phyloP scores from a whole-genome alignment of 306 rosid species.

The Inga laurina region DNA sequence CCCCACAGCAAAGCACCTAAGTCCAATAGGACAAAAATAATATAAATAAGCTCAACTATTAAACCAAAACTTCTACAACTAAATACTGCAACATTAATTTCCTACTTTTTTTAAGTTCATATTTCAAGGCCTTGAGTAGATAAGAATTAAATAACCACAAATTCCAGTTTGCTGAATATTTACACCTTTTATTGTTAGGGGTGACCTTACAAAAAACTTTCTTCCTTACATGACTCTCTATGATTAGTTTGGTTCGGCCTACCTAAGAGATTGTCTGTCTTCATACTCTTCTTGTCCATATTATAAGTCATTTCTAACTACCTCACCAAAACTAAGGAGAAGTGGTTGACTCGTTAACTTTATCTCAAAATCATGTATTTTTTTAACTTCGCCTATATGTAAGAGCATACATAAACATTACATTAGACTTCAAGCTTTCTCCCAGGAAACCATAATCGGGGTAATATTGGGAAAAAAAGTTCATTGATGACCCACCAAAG shows the following conservation, averaged over 20 bases:
- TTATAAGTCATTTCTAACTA: no score
- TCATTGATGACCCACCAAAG: background rate
- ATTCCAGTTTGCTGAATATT: slow-evolving; percentile 6
- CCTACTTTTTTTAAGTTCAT: slow-evolving; percentile 14
- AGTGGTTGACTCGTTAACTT: no score
- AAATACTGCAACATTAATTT: slow-evolving; percentile 5
- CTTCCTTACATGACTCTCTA: background rate
- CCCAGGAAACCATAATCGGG: no score
- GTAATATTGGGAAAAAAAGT: no score
- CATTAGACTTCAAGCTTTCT: no score
- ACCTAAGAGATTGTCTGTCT: background rate
- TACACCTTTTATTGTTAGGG: background rate
- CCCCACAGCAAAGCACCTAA: slow-evolving; percentile 85
- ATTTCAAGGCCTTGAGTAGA: slow-evolving; percentile 12
- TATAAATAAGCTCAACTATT: background rate
- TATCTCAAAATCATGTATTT: no score
- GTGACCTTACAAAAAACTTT: background rate
- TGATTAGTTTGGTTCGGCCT: background rate
- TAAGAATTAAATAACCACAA: background rate
- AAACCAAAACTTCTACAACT: background rate
- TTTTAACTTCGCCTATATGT: no score
- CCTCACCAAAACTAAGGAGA: no score
- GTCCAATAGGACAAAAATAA: background rate
- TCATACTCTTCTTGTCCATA: background rate
- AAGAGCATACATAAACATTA: no score